Base-by-base conservation (phyloP, 2,329 filamentous ascomycete genomes). In the Fusarium keratoplasticum region DNA sequence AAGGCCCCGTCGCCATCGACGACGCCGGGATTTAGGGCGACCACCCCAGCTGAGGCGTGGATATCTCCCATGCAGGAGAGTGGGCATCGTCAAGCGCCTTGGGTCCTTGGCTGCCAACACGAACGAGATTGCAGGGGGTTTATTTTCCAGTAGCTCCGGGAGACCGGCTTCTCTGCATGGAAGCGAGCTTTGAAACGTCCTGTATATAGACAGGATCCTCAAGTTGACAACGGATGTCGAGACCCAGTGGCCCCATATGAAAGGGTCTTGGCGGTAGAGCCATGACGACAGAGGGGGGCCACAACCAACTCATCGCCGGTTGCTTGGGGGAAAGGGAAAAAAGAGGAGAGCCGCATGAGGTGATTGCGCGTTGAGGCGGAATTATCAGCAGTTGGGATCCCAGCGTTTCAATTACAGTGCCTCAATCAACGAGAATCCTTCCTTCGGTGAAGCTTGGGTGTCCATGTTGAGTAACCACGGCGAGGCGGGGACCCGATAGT, bases 311-410 rank as follows among this genome's bases (percentile, higher is more conserved):
- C 40, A 22, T 14, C 4, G 38, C 18, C 16, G 61, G 54, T 50
- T 54, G 40, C 50, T 66, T 27, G 27, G 20, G 27, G 22, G 42
- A 20, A 29, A 52, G 27, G 22, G 42, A 20, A 29, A 52, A 52
- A 20, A 20, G 47, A 29, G 44, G 61, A 70, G 70, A 72, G 66
- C 57, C 69, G 57, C 69, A 69, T 69, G 69, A 33, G 25, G 14
- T 47, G 67, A 64, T 70, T 73, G 70, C 66, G 33, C 42, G 42
- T 47, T 25, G 42, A 47, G n/a, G 20, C 44, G 44, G 44, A 50
- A 50, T 47, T 47, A 47, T 47, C 44, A 50, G 22, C 25, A 18
- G 44, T n/a, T 50, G 44, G 25, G 16, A 50, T 50, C 27, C 47
- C 47, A 31, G 5, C 18, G 27, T 52, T 52, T 52, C 27, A 31